Percentiles rank a stretch among this genome's conserved stretches.
Conservation (phyloP, 2,329 filamentous ascomycete genomes). For the Fusarium subglutinans region DNA sequence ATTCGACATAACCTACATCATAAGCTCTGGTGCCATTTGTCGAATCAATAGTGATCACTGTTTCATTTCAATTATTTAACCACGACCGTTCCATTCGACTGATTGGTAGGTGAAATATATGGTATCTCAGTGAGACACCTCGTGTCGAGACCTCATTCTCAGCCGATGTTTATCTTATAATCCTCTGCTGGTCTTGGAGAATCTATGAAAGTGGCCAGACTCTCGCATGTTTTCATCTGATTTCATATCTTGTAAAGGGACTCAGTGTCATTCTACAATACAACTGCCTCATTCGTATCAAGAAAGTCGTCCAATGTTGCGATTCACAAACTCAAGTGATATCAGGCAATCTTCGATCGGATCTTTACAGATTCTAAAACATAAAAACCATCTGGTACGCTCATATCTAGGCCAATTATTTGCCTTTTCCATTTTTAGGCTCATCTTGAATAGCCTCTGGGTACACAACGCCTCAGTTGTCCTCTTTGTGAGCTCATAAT, state of each 20-base stretch:
- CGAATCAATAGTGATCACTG: background rate
- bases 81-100: background rate
- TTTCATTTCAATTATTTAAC: background rate
- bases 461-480: background rate
- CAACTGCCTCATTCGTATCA: background rate
- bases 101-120: too few species aligned
- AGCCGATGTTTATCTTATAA: background rate
- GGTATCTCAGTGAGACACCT: background rate
- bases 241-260: too few species aligned
- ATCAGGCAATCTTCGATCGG: background rate
- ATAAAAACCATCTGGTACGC: background rate
- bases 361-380: background rate
- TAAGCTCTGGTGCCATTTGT: background rate
- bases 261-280: background rate
- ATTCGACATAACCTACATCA: background rate
- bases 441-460: too few species aligned
- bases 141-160: background rate
- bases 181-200: background rate
- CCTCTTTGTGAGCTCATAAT: background rate
- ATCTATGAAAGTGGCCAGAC: background rate
- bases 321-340: background rate
- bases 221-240: background rate
- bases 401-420: background rate
- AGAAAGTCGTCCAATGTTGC: background rate
- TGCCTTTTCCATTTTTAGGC: too few species aligned